A percentile compares a stretch with the other conserved stretches of the same genome.
These are phyloP conservation scores for Adansonia grandidieri DNA, from an alignment of 441 rosid genomes.

Conservation along the genomic window DNA sequence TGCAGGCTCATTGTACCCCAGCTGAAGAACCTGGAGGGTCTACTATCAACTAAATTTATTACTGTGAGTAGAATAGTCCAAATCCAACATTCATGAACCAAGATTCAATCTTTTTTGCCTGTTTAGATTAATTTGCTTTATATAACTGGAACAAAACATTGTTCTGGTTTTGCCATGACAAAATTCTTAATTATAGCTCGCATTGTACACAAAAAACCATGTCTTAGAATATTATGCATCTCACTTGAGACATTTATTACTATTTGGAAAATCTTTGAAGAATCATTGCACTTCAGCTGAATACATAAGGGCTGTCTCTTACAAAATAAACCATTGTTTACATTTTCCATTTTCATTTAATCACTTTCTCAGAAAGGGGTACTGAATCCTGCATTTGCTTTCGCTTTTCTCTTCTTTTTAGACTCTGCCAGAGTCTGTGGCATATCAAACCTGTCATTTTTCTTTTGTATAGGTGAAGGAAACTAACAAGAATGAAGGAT, in stretches of 20 bases:
- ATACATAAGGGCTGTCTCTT: not conserved
- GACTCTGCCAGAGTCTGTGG: not conserved
- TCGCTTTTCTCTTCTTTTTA: not conserved
- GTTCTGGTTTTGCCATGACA: not conserved
- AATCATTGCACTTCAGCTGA: constrained; percentile 59
- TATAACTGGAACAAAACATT: not conserved
- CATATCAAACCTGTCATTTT: not conserved
- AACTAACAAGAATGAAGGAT: not conserved
- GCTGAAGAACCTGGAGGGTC: constrained; percentile 76
- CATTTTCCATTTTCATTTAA: not conserved
- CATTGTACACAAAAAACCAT: not conserved
- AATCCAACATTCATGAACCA: not conserved
- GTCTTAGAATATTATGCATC: not conserved
- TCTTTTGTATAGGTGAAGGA: not conserved
- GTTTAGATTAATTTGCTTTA: not conserved
- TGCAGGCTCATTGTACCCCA: constrained; percentile 71
- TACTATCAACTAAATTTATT: constrained; percentile 45
- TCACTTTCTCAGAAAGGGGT: not conserved
- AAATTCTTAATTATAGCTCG: not conserved
- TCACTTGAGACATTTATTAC: constrained; percentile 2
- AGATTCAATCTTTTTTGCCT: not conserved
- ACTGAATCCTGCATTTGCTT: not conserved
- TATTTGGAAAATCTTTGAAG: constrained; percentile 25
- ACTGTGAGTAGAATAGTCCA: constrained; percentile 51
- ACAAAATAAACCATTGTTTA: not conserved